Percentiles rank a stretch among this genome's conserved stretches.
phyloP scores from a whole-genome alignment of 1,139 yeast genomes.

The Saccharomyces pastorianus region DNA sequence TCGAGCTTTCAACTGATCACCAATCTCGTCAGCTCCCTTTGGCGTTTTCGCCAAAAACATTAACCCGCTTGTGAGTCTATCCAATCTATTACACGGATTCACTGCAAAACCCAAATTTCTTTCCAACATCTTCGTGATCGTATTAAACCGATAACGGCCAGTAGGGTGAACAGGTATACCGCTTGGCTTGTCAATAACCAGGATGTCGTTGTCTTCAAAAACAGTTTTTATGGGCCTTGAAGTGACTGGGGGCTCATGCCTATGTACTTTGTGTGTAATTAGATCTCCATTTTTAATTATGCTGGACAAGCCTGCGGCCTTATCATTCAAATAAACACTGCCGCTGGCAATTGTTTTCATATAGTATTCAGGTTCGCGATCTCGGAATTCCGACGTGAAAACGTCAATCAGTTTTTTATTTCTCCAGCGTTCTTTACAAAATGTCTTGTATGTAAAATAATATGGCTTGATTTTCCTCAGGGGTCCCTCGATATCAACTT shows the following conservation, averaged over 20 bases:
- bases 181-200: constrained; percentile 88
- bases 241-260: constrained; percentile 88
- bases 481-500: constrained; percentile 43
- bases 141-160: constrained; percentile 81
- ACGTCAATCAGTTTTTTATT: constrained; percentile 71
- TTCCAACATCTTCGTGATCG: constrained; percentile 75
- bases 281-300: constrained; percentile 76
- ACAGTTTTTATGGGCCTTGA: constrained; percentile 65
- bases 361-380: constrained; percentile 65
- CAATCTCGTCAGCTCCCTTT: constrained; percentile 70
- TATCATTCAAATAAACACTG: constrained; percentile 60
- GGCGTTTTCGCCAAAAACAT: constrained; percentile 88
- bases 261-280: constrained; percentile 72
- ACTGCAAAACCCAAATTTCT: constrained; percentile 55
- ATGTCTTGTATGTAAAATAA: constrained; percentile 80
- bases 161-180: constrained; percentile 97
- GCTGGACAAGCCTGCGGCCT: constrained; percentile 56
- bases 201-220: constrained; percentile 65
- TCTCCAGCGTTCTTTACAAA: constrained; percentile 88
- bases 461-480: constrained; percentile 77
- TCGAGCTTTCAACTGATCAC: constrained; percentile 65
- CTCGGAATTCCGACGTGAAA: constrained; percentile 77
- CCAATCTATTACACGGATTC: constrained; percentile 89
- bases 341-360: constrained; percentile 61
- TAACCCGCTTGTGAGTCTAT: constrained; percentile 84